Conservation (phyloP, 352 stramenopile genomes). For the Globisporangium parvum region DNA sequence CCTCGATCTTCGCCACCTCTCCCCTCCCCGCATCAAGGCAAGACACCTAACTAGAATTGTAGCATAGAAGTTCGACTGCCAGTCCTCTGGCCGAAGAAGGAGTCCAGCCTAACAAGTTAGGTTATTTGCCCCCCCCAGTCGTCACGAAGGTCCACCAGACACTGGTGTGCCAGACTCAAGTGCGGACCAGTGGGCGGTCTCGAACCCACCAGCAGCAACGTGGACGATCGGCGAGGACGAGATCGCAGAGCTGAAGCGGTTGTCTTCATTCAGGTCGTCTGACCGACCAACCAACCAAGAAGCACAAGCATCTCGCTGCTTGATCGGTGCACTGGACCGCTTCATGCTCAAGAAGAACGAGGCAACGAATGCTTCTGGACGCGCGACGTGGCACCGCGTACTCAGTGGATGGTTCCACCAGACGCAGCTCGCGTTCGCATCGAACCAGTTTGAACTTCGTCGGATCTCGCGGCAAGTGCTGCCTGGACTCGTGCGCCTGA, state of each 20-base stretch:
- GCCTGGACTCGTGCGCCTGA: slow-evolving; percentile 43
- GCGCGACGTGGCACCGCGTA: slow-evolving; percentile 24
- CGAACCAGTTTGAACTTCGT: slow-evolving; percentile 59
- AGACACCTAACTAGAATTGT: too few relatives aligned
- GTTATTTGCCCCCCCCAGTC: too few relatives aligned
- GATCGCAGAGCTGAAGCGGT: not conserved
- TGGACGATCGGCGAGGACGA: slow-evolving; percentile 32
- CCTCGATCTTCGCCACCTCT: too few relatives aligned
- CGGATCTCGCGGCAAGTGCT: slow-evolving; percentile 57
- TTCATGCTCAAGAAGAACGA: not conserved
- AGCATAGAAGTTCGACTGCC: too few relatives aligned
- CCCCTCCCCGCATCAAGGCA: too few relatives aligned
- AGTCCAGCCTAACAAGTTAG: too few relatives aligned
- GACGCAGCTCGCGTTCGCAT: slow-evolving; percentile 34
- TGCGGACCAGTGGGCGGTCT: slow-evolving; percentile 1
- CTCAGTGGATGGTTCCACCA: slow-evolving; percentile 35
- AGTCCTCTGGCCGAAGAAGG: too few relatives aligned
- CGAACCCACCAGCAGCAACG: slow-evolving; percentile 12
- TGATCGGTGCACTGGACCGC: not conserved
- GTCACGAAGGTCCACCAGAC: too few relatives aligned
- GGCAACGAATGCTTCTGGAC: slow-evolving; percentile 2
- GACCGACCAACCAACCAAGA: not conserved
- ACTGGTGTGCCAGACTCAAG: too few relatives aligned
- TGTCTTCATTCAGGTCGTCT: not conserved
- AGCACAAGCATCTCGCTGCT: not conserved